A percentile compares a stretch with the other conserved stretches of the same genome.
phyloP scores from a whole-genome alignment of 1,139 yeast species.

The Nakaseomyces delphensis region DNA sequence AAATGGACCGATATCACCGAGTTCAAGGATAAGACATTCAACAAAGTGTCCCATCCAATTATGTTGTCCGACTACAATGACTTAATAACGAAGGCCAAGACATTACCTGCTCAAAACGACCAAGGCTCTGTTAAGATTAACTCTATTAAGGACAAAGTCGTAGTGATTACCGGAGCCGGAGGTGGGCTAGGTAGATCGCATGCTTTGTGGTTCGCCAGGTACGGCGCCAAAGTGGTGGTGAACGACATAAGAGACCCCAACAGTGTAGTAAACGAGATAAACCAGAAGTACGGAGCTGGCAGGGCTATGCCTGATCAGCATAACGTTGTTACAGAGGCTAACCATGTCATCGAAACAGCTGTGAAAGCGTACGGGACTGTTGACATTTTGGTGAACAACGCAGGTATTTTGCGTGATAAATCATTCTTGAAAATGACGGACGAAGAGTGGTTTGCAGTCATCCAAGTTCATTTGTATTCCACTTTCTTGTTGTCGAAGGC shows the following conservation, averaged over 20 bases:
- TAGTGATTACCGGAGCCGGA: conserved; percentile 91
- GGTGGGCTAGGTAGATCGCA: conserved; percentile 91
- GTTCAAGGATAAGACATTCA: conserved; percentile 50
- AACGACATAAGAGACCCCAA: conserved; percentile 80
- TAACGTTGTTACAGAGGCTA: conserved; percentile 73
- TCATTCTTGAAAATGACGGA: conserved; percentile 80
- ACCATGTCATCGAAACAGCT: conserved; percentile 71
- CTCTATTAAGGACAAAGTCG: conserved; percentile 77
- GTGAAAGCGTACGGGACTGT: conserved; percentile 70
- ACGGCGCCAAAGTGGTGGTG: conserved; percentile 93
- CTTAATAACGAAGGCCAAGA: conserved; percentile 45
- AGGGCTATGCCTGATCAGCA: conserved; percentile 77
- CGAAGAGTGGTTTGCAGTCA: conserved; percentile 74
- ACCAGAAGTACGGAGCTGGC: conserved; percentile 50
- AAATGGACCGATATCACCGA: conserved; percentile 57
- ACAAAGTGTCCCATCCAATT: conserved; percentile 56
- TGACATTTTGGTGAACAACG: conserved; percentile 83
- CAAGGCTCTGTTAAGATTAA: conserved; percentile 44
- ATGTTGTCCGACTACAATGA: conserved; percentile 51
- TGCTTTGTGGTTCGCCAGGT: conserved; percentile 74
- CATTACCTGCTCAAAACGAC: conserved; percentile 40
- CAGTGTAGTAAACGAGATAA: conserved; percentile 70
- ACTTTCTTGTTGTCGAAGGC: conserved; percentile 77
- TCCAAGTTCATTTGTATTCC: conserved; percentile 75
- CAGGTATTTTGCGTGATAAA: conserved; percentile 88